Evolutionary conservation across 495 filamentous ascomycete genomes (phyloP).

Genomic region (Staphylotrichum longicolle): DNA sequence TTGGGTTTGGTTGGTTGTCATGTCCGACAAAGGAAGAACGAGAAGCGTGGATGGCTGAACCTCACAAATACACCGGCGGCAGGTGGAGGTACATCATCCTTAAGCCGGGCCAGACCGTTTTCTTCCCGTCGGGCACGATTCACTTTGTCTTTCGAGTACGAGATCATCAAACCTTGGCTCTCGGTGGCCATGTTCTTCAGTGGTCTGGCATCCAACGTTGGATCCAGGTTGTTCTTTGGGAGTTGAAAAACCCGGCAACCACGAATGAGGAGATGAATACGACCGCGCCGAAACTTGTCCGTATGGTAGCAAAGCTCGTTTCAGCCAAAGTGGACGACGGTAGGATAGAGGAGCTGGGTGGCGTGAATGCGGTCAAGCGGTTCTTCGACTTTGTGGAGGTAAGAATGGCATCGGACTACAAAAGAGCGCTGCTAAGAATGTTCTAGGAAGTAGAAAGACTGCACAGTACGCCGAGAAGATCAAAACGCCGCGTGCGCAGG

Average conservation of each 20-base stretch:
- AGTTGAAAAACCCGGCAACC: conserved; percentile 20
- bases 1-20: conserved; percentile 37
- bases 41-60: conserved; percentile 25
- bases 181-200: conserved; percentile 28
- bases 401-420: conserved; percentile 1
- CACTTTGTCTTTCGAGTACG: conserved; percentile 36
- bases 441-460: conserved; percentile 13
- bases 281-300: conserved; percentile 23
- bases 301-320: conserved; percentile 17
- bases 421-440: conserved; percentile 8
- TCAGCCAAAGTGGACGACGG: conserved; percentile 10
- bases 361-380: conserved; percentile 12
- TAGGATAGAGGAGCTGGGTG: conserved; percentile 18
- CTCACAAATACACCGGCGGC: conserved; percentile 25
- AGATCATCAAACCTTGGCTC: conserved; percentile 22
- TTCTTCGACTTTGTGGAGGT: conserved; percentile 18
- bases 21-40: conserved; percentile 28
- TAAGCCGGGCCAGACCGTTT: conserved; percentile 32
- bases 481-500: conserved; percentile 10
- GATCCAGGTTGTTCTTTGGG: conserved; percentile 21
- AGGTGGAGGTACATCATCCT: conserved; percentile 35
- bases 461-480: background rate
- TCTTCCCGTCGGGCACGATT: conserved; percentile 37
- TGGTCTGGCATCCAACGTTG: conserved; percentile 26
- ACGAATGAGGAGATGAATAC: conserved; percentile 27